These are phyloP conservation scores for Penicillium griseofulvum DNA, from an alignment of 2,329 filamentous ascomycete genomes.

Conservation along the genomic window DNA sequence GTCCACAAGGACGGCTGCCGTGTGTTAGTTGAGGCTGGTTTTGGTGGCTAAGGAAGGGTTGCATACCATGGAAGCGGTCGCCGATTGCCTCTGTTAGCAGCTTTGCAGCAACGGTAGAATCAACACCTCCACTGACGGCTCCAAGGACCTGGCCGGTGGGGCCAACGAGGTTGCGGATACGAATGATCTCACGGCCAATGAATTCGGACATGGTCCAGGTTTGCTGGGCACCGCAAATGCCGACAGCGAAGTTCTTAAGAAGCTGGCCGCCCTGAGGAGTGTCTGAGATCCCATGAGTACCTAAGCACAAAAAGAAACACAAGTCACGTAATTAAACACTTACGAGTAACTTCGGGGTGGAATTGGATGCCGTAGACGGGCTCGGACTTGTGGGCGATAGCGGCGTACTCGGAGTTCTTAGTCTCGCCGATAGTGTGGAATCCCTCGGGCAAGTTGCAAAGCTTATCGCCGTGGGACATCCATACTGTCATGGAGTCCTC, in stretches of 20 bases:
- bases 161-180: not conserved
- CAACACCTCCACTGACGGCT: not conserved
- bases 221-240: not conserved
- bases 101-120: not conserved
- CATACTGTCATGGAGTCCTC: too few species aligned
- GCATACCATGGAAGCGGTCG: slow-evolving; percentile 67
- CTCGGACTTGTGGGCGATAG: too few species aligned
- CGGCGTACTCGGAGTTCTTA: too few species aligned
- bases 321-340: not conserved
- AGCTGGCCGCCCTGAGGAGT: not conserved
- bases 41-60: too few species aligned
- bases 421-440: too few species aligned
- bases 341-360: not conserved
- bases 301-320: not conserved
- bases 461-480: too few species aligned
- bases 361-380: slow-evolving; percentile 54
- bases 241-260: not conserved
- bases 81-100: slow-evolving; percentile 86
- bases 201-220: not conserved
- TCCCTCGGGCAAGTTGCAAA: too few species aligned
- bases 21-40: too few species aligned
- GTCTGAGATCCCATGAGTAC: not conserved
- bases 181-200: not conserved
- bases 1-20: slow-evolving; percentile 69
- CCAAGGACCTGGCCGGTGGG: not conserved